A percentile compares a stretch with the other conserved stretches of the same genome.
Evolutionary conservation across 2,329 filamentous ascomycete species (phyloP).

Genomic region (Dryadomyces sulphureus): DNA sequence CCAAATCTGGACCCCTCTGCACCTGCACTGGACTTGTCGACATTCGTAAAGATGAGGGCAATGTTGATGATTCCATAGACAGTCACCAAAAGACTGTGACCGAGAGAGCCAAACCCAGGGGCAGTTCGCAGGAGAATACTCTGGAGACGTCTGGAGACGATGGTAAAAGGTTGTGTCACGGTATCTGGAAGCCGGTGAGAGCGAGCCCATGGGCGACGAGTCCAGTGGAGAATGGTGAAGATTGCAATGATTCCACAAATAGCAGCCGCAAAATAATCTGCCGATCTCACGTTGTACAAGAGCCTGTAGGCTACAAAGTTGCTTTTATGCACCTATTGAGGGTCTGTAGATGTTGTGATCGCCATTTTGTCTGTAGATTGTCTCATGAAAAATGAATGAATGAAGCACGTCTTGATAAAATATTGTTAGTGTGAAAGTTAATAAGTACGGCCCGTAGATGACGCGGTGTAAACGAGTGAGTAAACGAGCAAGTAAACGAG

Average conservation of each 20-base stretch:
- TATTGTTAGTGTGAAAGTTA: no score
- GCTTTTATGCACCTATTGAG: no score
- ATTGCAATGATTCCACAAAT: slow-evolving; percentile 16
- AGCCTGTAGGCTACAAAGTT: background rate
- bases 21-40: slow-evolving; percentile 12
- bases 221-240: slow-evolving; percentile 18
- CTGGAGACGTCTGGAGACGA: slow-evolving; percentile 12
- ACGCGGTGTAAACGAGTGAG: no score
- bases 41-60: slow-evolving; percentile 16
- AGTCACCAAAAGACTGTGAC: slow-evolving; percentile 17
- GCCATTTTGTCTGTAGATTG: no score
- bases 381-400: no score
- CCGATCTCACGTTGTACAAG: slow-evolving; percentile 4
- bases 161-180: slow-evolving; percentile 13
- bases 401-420: no score
- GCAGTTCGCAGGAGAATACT: slow-evolving; percentile 17
- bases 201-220: slow-evolving; percentile 12
- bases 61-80: slow-evolving; percentile 18
- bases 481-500: no score
- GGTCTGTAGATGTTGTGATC: no score
- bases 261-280: slow-evolving; percentile 8
- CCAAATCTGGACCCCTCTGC: slow-evolving; percentile 16
- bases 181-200: slow-evolving; percentile 9
- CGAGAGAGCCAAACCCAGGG: slow-evolving; percentile 18
- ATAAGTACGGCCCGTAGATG: no score